These are phyloP conservation scores for Amanita rubescens DNA, from an alignment of 768 basidiomycete genomes.

Conservation along the genomic window DNA sequence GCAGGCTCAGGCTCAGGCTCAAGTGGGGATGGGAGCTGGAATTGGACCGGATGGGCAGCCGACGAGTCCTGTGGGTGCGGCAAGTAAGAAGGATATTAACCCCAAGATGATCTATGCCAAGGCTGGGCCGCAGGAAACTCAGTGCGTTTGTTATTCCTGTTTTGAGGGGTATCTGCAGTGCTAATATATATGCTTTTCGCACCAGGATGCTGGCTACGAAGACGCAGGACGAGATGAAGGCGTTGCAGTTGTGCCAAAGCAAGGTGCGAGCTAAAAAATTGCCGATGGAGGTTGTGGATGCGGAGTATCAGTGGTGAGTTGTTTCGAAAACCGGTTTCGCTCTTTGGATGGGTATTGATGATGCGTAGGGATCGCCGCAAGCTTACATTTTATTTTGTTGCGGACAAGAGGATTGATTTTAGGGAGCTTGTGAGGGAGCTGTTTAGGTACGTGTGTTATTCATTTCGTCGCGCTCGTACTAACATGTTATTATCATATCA, in stretches of 20 bases:
- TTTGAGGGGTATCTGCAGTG: too few relatives aligned
- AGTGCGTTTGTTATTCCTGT: constrained; percentile 33
- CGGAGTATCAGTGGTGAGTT: constrained; percentile 94
- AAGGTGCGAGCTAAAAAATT: constrained; percentile 92
- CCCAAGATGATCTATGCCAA: constrained; percentile 96
- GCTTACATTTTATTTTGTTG: constrained; percentile 95
- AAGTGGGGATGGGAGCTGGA: constrained; percentile 36
- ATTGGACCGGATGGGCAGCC: constrained; percentile 31
- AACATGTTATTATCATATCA: constrained; percentile 19
- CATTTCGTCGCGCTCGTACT: neutral
- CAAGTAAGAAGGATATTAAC: constrained; percentile 83
- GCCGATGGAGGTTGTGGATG: constrained; percentile 98
- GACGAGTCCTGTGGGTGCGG: constrained; percentile 37
- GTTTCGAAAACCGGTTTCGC: neutral
- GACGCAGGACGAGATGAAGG: constrained; percentile 86
- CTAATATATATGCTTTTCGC: constrained; percentile 7
- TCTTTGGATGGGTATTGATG: neutral
- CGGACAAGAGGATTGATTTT: constrained; percentile 94
- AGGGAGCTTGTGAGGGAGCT: constrained; percentile 92
- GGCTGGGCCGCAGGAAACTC: constrained; percentile 74
- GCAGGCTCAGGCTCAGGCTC: neutral
- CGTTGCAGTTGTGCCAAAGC: constrained; percentile 81
- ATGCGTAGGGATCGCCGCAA: constrained; percentile 86
- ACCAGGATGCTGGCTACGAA: constrained; percentile 70
- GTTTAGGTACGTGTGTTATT: constrained; percentile 55